Evolutionary conservation across 805 yeast genomes (phyloP), one percentile per base, ranked within the genome.

Genomic region (Yarrowia porcina): DNA sequence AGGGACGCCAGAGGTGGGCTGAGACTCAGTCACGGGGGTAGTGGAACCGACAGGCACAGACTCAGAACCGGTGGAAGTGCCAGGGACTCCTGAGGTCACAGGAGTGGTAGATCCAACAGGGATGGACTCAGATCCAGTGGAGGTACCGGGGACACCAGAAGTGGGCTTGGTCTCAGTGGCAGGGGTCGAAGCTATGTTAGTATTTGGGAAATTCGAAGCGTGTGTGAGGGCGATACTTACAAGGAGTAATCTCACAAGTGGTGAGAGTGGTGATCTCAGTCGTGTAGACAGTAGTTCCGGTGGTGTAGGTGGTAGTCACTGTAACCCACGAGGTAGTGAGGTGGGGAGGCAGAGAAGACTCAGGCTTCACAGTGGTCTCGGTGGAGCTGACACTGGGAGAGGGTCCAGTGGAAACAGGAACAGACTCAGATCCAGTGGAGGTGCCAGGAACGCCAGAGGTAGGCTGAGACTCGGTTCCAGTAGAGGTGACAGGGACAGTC

Each of bases 201-300:
- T n/a, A n/a, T n/a, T n/a, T n/a, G n/a, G n/a, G n/a, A n/a, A n/a
- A n/a, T n/a, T n/a, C n/a, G n/a, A n/a, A n/a, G n/a, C 18, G 4
- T 6, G 33, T 13, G 13, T 4, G 18, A 15, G 11, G 17, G 30
- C 23, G n/a, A 39, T 42, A 42, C 49, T 42, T 20, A 42, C 49
- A 45, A 6, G 47, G 47, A n/a, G n/a, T n/a, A n/a, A 45, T 45
- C 35, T 45, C 50, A 45, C 50, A 45, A 6, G 50, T 45, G 17
- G 50, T 45, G 17, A 45, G 50, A 2, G 50, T 45, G 11, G 35
- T 28, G 18, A 45, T 45, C 50, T 28, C 50, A 6, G 50, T 45
- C 3, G 50, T 45, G 50, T 45, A 45, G 12, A 42, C 13, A 9
- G 49, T 42, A 4, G 49, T 42, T 3, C 47, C 47, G n/a, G 47